Conservation (phyloP, 768 basidiomycete genomes). For the Gautieria morchelliformis region DNA sequence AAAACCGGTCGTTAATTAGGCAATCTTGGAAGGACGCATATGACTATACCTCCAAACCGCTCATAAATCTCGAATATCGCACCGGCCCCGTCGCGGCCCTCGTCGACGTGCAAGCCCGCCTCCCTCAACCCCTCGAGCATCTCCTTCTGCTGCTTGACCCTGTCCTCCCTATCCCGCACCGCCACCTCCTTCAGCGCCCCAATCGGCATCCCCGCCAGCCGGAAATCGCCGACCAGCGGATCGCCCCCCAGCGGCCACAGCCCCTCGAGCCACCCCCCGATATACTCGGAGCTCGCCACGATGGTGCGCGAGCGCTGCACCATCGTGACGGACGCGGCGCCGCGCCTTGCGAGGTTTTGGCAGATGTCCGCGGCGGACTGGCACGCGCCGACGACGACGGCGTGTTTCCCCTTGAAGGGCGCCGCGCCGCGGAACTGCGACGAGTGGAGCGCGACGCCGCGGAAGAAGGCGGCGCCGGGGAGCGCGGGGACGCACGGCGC, state of each 20-base stretch:
- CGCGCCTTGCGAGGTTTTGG: no score
- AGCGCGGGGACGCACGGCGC: conserved; percentile 24
- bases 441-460: no score
- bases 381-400: no score
- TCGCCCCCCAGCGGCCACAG: not conserved
- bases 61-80: conserved; percentile 19
- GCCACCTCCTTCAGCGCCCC: not conserved
- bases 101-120: conserved; percentile 28
- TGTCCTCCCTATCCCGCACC: conserved; percentile 7
- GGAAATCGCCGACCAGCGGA: not conserved
- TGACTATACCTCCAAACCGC: conserved; percentile 23
- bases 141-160: conserved; percentile 20
- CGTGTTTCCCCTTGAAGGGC: no score
- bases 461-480: no score
- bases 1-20: no score
- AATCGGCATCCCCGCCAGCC: not conserved
- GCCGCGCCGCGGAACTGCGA: no score
- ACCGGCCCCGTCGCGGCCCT: conserved; percentile 27
- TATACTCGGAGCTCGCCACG: no score
- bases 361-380: no score
- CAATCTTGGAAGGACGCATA: not conserved
- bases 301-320: no score
- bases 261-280: no score
- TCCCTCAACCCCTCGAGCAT: conserved; percentile 26
- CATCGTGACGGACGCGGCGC: no score